Base-by-base conservation (phyloP, 2,329 filamentous ascomycete genomes). In the Colletotrichum horii region DNA sequence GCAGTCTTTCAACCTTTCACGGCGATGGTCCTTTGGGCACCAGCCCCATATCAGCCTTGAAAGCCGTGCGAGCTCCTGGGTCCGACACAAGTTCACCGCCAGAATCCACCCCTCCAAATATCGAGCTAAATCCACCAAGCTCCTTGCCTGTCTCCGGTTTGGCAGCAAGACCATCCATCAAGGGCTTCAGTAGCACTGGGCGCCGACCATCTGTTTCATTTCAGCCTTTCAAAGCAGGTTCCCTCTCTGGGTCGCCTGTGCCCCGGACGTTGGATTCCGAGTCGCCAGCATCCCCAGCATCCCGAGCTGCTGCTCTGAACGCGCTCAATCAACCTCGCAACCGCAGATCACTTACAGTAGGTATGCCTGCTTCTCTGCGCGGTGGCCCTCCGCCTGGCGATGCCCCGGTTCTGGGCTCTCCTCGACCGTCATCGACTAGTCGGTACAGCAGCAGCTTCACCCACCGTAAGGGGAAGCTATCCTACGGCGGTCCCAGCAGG, bases 371-470 rank as follows among this genome's bases (percentile, higher is more conserved):
- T 52, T 94, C 93, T 3, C 85, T 96, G 9, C 89, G 94, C 70
- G 92, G 93, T 11, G 92, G 89, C 0, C 92, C 94, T 6, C 85
- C 91, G 8, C 86, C 90, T 1, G 88, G 92, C 74, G 89, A 94
- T 12, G 92, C 91, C 43, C 93, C 95, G 9, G 87, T 91, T 71
- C 92, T 93, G 8, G 92, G 94, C 71, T 98, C 96, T 9, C 96
- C 96, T 4, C 94, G 94, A 77, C 95, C 95, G 7, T 89, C 92
- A 11, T 92, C 94, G 0, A 92, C 94, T n/a, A 93, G 93, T 76
- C 93, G 95, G 62, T 98, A 97, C 82, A 98, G 95, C 83, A 98
- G 96, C 84, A 98, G 96, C 81, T 99, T 99, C 81, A 94, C 94
- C 8, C 95, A 98, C 82, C 92, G 97, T 61, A 92, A 95, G 70